These are phyloP conservation scores for Fraxinus velutina DNA, from an alignment of 305 asterid genomes.

Conservation along the genomic window DNA sequence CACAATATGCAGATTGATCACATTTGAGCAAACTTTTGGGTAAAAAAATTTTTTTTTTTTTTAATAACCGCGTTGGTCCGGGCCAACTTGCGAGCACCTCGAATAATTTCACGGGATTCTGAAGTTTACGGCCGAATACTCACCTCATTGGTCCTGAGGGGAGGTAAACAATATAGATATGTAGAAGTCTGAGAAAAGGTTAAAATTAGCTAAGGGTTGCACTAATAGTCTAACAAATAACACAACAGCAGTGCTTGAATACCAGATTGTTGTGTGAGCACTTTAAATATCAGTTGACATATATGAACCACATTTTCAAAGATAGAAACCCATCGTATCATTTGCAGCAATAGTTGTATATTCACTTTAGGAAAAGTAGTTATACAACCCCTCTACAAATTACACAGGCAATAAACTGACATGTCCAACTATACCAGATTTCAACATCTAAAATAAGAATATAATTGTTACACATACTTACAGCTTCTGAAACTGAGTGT, in stretches of 20 bases:
- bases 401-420: background rate
- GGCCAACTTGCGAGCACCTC: too few relatives aligned
- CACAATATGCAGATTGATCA: conserved; percentile 2
- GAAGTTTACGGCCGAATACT: too few relatives aligned
- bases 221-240: conserved; percentile 6
- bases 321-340: conserved; percentile 10
- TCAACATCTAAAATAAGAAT: conserved; percentile 8
- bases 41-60: background rate
- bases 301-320: background rate
- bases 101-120: too few relatives aligned
- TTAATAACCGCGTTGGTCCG: too few relatives aligned
- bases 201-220: conserved; percentile 8
- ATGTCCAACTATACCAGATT: background rate
- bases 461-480: conserved; percentile 37
- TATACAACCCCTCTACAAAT: background rate
- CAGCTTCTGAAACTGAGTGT: conserved; percentile 74
- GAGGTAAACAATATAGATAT: background rate
- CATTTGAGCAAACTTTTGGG: background rate
- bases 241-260: background rate
- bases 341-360: conserved; percentile 7
- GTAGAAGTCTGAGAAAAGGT: conserved; percentile 1
- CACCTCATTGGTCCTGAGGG: too few relatives aligned
- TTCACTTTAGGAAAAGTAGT: background rate
- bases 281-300: background rate
- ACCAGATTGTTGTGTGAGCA: background rate